Evolutionary conservation across 306 rosid species (phyloP).

Genomic region (Arachis hypogaea): DNA sequence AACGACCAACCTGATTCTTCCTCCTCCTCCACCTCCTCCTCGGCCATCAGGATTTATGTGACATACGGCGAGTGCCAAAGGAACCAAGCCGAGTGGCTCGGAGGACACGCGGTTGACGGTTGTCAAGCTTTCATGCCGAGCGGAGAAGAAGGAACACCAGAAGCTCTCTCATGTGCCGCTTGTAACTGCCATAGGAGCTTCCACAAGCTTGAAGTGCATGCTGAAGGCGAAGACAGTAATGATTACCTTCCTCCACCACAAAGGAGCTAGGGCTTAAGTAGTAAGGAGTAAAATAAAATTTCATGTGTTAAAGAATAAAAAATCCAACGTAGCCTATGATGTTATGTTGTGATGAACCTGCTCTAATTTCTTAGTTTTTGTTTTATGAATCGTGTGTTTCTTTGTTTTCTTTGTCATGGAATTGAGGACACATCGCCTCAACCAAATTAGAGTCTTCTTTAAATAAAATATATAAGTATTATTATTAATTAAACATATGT

Average conservation of each 20-base stretch:
- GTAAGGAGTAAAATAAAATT: neutral
- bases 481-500: no score
- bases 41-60: slow-evolving; percentile 35
- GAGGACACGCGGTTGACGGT: slow-evolving; percentile 66
- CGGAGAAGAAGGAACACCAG: slow-evolving; percentile 52
- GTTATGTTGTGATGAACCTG: no score
- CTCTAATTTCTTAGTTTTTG: no score
- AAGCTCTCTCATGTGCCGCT: slow-evolving; percentile 66
- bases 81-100: slow-evolving; percentile 60
- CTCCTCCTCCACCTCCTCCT: slow-evolving; percentile 23
- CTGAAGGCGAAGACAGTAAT: neutral
- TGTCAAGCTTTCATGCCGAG: slow-evolving; percentile 70
- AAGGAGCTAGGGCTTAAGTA: neutral
- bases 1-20: slow-evolving; percentile 19
- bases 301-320: no score
- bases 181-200: slow-evolving; percentile 71
- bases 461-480: no score
- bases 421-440: no score
- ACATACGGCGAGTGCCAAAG: slow-evolving; percentile 61
- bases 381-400: no score
- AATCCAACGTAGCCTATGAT: neutral
- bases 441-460: no score
- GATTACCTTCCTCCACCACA: neutral
- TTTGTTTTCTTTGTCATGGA: no score
- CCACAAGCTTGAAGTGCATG: slow-evolving; percentile 49